Evolutionary conservation across 495 filamentous ascomycete genomes (phyloP).

Genomic region (Pseudomonodictys pantanalensis): DNA sequence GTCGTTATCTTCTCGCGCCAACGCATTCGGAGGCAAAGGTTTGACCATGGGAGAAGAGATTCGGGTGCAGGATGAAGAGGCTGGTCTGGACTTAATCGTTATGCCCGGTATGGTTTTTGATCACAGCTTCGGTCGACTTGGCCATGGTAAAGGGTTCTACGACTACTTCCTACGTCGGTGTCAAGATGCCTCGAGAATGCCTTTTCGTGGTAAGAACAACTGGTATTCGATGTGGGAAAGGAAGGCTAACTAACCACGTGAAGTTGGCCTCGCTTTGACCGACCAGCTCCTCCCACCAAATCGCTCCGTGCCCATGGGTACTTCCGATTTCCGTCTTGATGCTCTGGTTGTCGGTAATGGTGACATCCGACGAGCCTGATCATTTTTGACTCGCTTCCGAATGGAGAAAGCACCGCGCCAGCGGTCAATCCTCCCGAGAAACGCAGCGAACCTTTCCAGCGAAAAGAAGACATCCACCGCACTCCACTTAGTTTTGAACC

Average conservation of each 20-base stretch:
- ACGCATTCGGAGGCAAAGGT: conserved; percentile 62
- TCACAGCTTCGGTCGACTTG: conserved; percentile 66
- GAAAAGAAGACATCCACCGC: no score
- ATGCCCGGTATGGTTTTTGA: conserved; percentile 96
- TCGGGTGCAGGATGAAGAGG: conserved; percentile 39
- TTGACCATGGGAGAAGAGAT: conserved; percentile 26
- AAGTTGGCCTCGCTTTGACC: conserved; percentile 78
- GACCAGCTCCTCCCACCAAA: conserved; percentile 73
- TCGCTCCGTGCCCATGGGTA: conserved; percentile 63
- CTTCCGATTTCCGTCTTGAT: conserved; percentile 65
- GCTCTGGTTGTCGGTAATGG: conserved; percentile 62
- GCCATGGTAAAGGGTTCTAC: conserved; percentile 97
- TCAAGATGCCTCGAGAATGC: conserved; percentile 52
- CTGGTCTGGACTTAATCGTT: conserved; percentile 78
- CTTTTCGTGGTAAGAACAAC: conserved; percentile 57
- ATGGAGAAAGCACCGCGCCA: no score
- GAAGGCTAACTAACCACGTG: conserved; percentile 28
- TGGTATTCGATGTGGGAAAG: conserved; percentile 7
- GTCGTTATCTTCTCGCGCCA: conserved; percentile 60
- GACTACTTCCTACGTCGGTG: conserved; percentile 85
- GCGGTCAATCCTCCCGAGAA: no score
- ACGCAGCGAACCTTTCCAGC: no score
- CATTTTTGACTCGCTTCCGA: no score
- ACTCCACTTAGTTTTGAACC: no score
- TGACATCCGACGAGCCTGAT: conserved; percentile 23